phyloP scores from a whole-genome alignment of 129 eudicot species.

The Sambucus nigra region DNA sequence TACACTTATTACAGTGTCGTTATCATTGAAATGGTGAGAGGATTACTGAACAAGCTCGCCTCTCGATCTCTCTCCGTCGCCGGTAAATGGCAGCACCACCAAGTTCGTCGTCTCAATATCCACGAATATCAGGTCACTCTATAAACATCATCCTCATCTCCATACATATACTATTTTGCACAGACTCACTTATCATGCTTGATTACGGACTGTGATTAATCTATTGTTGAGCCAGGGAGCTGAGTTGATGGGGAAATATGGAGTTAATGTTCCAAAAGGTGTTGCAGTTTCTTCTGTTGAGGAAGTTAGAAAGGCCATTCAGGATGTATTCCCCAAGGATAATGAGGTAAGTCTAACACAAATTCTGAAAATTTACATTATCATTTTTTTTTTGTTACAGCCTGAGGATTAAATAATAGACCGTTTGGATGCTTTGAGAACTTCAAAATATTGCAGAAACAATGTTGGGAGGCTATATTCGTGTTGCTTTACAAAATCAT shows the following conservation, averaged over 20 bases:
- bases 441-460: slow-evolving; percentile 1
- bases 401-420: too few relatives aligned
- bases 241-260: slow-evolving; percentile 83
- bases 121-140: slow-evolving; percentile 81
- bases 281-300: slow-evolving; percentile 68
- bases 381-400: background rate
- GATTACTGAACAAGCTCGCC: slow-evolving; percentile 54
- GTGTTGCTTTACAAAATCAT: background rate
- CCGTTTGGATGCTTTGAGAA: background rate
- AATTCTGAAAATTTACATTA: background rate
- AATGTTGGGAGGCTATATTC: background rate
- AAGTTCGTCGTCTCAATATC: slow-evolving; percentile 97
- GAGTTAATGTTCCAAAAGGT: slow-evolving; percentile 92
- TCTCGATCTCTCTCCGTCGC: slow-evolving; percentile 64
- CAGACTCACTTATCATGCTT: too few relatives aligned
- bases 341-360: slow-evolving; percentile 48
- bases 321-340: slow-evolving; percentile 55
- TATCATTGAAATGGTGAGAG: slow-evolving; percentile 71
- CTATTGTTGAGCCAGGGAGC: slow-evolving; percentile 46
- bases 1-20: too few relatives aligned
- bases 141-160: background rate
- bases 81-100: slow-evolving; percentile 95
- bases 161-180: too few relatives aligned
- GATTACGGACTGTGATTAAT: background rate
- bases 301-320: slow-evolving; percentile 56